Percentiles rank a stretch among this genome's conserved stretches.
Evolutionary conservation across 2,329 filamentous ascomycete species (phyloP).

Genomic region (Curvularia spicifera): DNA sequence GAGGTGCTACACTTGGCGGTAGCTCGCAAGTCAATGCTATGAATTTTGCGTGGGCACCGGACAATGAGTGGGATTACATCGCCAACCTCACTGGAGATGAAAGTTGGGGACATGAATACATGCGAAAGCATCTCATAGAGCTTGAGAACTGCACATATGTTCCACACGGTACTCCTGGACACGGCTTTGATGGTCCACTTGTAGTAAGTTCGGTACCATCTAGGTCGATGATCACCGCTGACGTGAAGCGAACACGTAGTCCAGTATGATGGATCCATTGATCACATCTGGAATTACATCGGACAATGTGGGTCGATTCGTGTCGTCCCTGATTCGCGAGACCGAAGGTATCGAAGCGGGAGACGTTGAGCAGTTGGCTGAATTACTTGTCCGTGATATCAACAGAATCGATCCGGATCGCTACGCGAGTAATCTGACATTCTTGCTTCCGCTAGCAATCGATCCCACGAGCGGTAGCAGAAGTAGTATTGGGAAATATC

Average conservation of each 20-base stretch:
- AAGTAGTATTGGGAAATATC: slow-evolving; percentile 45
- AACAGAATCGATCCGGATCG: slow-evolving; percentile 1
- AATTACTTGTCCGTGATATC: neutral
- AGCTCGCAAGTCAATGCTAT: neutral
- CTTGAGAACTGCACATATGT: slow-evolving; percentile 63
- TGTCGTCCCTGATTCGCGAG: slow-evolving; percentile 1
- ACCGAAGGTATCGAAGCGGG: slow-evolving; percentile 1
- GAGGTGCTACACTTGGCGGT: slow-evolving; percentile 1
- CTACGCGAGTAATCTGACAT: neutral
- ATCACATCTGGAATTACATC: neutral
- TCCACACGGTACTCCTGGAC: slow-evolving; percentile 51
- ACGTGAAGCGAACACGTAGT: slow-evolving; percentile 9
- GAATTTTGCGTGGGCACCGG: slow-evolving; percentile 54
- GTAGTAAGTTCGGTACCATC: neutral
- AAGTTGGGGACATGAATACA: slow-evolving; percentile 59
- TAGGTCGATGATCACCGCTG: neutral
- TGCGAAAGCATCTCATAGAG: slow-evolving; percentile 62
- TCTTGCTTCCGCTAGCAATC: neutral
- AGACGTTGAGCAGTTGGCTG: neutral
- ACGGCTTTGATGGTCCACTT: slow-evolving; percentile 65
- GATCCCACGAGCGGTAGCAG: neutral
- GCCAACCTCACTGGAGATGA: slow-evolving; percentile 63
- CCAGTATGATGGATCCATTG: slow-evolving; percentile 1
- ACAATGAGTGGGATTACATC: slow-evolving; percentile 66
- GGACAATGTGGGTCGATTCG: neutral